Base-by-base conservation (phyloP, 2,329 filamentous ascomycete species). In the Paracamarosporium sp. region DNA sequence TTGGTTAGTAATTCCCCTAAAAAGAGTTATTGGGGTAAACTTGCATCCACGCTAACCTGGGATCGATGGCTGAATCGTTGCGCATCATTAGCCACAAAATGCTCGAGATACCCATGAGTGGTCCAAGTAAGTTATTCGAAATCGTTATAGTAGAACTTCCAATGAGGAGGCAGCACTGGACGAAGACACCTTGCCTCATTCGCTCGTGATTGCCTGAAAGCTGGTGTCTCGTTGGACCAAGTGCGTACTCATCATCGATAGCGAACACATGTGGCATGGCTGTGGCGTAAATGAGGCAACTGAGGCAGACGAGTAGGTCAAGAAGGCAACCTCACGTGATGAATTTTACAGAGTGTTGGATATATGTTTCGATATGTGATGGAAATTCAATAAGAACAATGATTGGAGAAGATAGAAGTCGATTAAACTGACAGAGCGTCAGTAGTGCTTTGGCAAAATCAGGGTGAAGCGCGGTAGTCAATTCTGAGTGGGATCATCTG, bases 21-120 rank as follows among this genome's bases (percentile, higher is more conserved):
- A n/a, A n/a, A n/a, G n/a, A n/a, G n/a, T n/a, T n/a, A n/a, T n/a
- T n/a, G n/a, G 20, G 38, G 7, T 12, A 8, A 5, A 58, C 61
- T 58, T 53, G 64, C 60, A 61, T 61, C 63, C 63, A 66, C 3
- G 63, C 53, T 9, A 60, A 9, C 12, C 50, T 54, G 1, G 62
- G 57, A 20, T 51, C 46, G 12, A 66, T 54, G 5, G 60, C 61
- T 20, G 55, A 17, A 47, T 64, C 61, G 46, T 66, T 66, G 12
- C 63, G 59, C 62, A 66, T 64, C 45, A 64, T 63, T 31, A 64
- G 41, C 61, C 61, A 66, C 31, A 64, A 38, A 1, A 66, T 45
- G 44, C 63, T 61, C 9, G 62, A 43, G n/a, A 61, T 54, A 2
- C 63, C 63, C 63, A 66, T 63, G n/a, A 60, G 40, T 6, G 62